These are phyloP conservation scores for Fusarium sp. DNA, from an alignment of 2,329 filamentous ascomycete genomes.

Conservation along the genomic window DNA sequence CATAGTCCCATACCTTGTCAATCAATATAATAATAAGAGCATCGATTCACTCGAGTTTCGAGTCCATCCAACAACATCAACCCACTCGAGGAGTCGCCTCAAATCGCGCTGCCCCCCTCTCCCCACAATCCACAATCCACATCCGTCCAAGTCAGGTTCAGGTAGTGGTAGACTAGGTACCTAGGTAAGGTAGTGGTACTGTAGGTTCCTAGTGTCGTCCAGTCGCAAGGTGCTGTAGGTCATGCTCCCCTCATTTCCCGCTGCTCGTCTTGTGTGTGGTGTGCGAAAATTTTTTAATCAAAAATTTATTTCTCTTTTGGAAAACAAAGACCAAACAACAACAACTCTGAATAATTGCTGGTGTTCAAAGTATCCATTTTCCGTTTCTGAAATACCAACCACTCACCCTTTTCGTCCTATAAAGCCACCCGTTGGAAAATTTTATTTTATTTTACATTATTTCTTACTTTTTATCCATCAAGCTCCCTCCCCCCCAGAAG, in stretches of 20 bases:
- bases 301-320: slow-evolving; percentile 32
- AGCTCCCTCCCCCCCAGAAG: slow-evolving; percentile 21
- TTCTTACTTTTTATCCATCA: slow-evolving; percentile 28
- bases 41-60: background rate
- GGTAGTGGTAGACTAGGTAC: slow-evolving; percentile 12
- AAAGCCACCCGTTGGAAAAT: slow-evolving; percentile 31
- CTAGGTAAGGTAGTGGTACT: too few species aligned
- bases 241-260: slow-evolving; percentile 42
- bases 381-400: slow-evolving; percentile 14
- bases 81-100: slow-evolving; percentile 2
- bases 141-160: background rate
- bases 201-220: slow-evolving; percentile 12
- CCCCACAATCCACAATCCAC: slow-evolving; percentile 31
- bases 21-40: too few species aligned
- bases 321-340: slow-evolving; percentile 31
- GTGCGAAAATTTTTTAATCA: slow-evolving; percentile 40
- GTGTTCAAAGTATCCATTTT: slow-evolving; percentile 20
- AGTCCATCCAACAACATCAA: background rate
- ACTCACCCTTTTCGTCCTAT: background rate
- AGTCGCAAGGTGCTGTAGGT: slow-evolving; percentile 26
- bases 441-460: slow-evolving; percentile 19
- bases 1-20: too few species aligned
- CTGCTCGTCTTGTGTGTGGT: slow-evolving; percentile 5
- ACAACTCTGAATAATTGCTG: slow-evolving; percentile 21
- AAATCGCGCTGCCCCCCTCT: slow-evolving; percentile 16